Base-by-base conservation (phyloP, 129 eudicot species). In the Chrysanthemum lavandulifolium region DNA sequence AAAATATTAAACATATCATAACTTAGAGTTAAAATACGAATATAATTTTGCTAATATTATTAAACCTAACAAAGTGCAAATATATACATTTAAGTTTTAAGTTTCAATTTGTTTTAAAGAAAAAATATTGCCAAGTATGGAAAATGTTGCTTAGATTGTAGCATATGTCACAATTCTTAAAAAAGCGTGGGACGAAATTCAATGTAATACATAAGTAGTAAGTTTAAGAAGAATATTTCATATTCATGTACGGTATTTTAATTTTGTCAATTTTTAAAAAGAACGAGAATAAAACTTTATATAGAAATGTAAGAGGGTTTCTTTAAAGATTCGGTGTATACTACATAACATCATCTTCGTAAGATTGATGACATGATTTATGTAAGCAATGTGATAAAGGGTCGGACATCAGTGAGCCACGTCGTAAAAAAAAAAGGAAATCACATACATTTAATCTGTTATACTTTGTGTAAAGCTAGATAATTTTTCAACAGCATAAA, bases 401-500 rank as follows among this genome's bases (percentile, higher is more conserved):
- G 23, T n/a, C 19, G 4, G 0, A 6, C 51, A 27, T 53, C 51
- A 31, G 10, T 31, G 27, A 69, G 31, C 23, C 40, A 19, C 0
- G 18, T 72, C 11, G 27, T 73, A 16, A n/a, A n/a, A n/a, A n/a
- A n/a, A 58, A 29, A 5, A 67, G 50, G 33, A n/a, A 49, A 13
- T 16, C 43, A 14, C 11, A 23, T 31, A 14, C 11, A 23, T 31
- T 29, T 31, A 60, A 68, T 61, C 33, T 6, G 16, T 60, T 59
- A 10, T 31, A 51, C 48, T 59, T 74, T 33, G 69, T 60, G 16
- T 31, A 50, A 68, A 76, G 81, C 43, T 29, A 56, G 1, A 75
- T 21, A 0, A 13, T 1, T 0, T 21, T 60, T 40, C 45, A 14
- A 15, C 14, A 12, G 19, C 10, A 25, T 72, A 10, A 27, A 29